Evolutionary conservation across 2,329 filamentous ascomycete species (phyloP), one percentile per base, ranked within the genome.

Genomic region (Coniochaeta ligniaria): DNA sequence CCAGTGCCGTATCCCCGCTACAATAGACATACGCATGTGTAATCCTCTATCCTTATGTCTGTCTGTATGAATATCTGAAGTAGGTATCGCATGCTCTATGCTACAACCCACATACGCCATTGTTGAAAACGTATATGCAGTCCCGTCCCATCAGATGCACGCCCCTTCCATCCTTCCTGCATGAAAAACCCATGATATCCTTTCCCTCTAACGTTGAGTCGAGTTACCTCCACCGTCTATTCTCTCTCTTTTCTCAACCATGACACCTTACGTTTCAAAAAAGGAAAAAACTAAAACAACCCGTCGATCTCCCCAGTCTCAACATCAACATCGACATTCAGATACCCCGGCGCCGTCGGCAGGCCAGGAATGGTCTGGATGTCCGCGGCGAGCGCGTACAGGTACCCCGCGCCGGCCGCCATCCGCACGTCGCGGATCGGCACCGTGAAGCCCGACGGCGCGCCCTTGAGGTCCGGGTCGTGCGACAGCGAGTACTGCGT

Each of bases 321-420:
- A 6, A 81, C 76, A 68, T 94, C 88, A 41, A 89, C 88, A 67
- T 97, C 94, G 54, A 97, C 93, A 69, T 97, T 97, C 63, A 98
- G 80, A 72, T 98, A 98, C 12, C 95, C 95, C 9, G 94, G 95
- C 22, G 94, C 94, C 9, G 95, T 98, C 11, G 94, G 94, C 65
- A 99, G 80, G 63, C 95, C 95, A 16, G 95, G 95, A 65, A 99
- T 99, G 1, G 95, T 99, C 80, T 98, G 95, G 66, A 99, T 98
- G 71, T 99, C 95, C 16, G 95, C 95, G 59, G 95, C 95, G 63
- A 98, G 83, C 7, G 95, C 95, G 69, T 96, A 97, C 83, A 96
- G 78, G 74, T 96, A 96, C 64, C 95, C 95, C 64, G 92, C 95
- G 71, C 95, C 95, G 62, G 93, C 93, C 31, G 95, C 95, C 82